Conservation (phyloP, 495 filamentous ascomycete species). For the Letharia lupina region DNA sequence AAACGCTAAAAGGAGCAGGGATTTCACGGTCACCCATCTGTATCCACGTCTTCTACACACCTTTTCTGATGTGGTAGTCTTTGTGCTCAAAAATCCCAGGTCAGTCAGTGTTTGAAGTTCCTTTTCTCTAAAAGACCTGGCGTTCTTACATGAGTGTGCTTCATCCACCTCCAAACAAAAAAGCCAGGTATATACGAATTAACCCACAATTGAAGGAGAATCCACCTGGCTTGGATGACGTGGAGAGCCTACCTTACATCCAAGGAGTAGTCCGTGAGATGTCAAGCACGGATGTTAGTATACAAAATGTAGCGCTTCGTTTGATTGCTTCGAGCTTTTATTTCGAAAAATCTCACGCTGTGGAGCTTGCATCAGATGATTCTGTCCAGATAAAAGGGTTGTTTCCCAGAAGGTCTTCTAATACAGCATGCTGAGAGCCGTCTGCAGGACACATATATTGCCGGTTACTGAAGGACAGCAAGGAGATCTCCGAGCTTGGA, state of each 20-base stretch:
- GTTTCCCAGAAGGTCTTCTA: neutral
- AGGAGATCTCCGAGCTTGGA: conserved; percentile 19
- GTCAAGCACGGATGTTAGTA: conserved; percentile 1
- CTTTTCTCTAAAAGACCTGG: conserved; percentile 15
- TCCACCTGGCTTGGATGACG: conserved; percentile 20
- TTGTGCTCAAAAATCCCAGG: conserved; percentile 16
- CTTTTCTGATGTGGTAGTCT: conserved; percentile 20
- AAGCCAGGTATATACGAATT: conserved; percentile 16
- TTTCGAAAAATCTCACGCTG: conserved; percentile 12
- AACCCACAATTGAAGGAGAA: conserved; percentile 17
- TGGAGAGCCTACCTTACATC: conserved; percentile 9
- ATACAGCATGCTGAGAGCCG: neutral
- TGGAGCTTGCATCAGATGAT: conserved; percentile 1
- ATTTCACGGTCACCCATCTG: conserved; percentile 37
- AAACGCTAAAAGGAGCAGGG: conserved; percentile 12
- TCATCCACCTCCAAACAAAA: conserved; percentile 1
- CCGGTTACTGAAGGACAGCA: conserved; percentile 12
- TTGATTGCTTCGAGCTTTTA: conserved; percentile 22
- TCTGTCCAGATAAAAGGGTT: conserved; percentile 9
- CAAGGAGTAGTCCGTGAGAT: conserved; percentile 8
- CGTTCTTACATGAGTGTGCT: conserved; percentile 15
- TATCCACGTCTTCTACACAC: conserved; percentile 45
- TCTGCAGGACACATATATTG: conserved; percentile 15
- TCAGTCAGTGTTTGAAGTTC: neutral
- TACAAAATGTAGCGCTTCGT: conserved; percentile 11